These are phyloP conservation scores for Claviceps humidiphila DNA, from an alignment of 2,329 filamentous ascomycete genomes.

Conservation along the genomic window DNA sequence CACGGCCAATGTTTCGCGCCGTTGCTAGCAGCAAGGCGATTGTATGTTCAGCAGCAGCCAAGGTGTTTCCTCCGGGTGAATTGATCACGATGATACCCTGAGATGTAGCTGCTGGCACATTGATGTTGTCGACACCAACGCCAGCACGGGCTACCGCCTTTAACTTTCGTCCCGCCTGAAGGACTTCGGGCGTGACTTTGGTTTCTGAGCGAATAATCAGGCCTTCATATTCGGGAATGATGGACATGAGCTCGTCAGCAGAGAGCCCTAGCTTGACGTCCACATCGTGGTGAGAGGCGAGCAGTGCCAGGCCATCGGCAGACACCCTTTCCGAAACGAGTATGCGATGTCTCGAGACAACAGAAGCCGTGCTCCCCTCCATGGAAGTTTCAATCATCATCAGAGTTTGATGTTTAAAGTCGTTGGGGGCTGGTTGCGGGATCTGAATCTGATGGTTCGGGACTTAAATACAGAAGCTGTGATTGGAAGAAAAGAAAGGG, in stretches of 20 bases:
- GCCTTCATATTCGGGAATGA: constrained; percentile 61
- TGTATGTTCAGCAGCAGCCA: constrained; percentile 68
- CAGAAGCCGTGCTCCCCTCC: constrained; percentile 1
- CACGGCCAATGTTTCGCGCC: constrained; percentile 60
- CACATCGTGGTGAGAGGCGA: constrained; percentile 54
- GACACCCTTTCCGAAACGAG: constrained; percentile 73
- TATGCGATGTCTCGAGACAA: constrained; percentile 29
- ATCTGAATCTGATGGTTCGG: too few relatives aligned
- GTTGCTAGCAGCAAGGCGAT: constrained; percentile 61
- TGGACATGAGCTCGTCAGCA: constrained; percentile 47
- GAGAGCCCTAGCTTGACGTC: constrained; percentile 52
- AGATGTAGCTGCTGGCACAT: constrained; percentile 58
- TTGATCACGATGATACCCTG: constrained; percentile 71
- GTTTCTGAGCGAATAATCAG: constrained; percentile 73
- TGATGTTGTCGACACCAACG: constrained; percentile 73
- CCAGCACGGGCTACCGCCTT: constrained; percentile 70
- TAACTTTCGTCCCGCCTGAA: constrained; percentile 52
- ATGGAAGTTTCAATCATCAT: constrained; percentile 17
- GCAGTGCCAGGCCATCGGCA: constrained; percentile 58
- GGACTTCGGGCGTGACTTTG: constrained; percentile 57
- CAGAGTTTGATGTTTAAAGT: neutral
- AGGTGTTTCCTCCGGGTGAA: constrained; percentile 65
- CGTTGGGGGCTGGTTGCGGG: neutral
- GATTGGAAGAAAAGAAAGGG: neutral
- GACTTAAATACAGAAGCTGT: neutral